phyloP scores from a whole-genome alignment of 805 yeast species.

The Henningerozyma blattae region DNA sequence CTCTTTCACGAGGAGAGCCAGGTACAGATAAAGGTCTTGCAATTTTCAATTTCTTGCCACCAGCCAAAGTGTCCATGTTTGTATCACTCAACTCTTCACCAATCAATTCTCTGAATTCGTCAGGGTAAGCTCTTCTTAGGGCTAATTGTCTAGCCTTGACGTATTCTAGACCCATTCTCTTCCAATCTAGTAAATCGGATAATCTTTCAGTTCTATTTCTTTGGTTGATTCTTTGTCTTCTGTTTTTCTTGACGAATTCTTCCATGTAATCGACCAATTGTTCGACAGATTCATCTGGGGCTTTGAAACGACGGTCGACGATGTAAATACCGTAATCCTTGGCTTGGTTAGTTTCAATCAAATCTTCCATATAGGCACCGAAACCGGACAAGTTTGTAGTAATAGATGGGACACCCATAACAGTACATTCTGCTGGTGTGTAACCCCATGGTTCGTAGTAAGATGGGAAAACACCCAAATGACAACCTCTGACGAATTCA shows the following conservation, averaged over 20 bases:
- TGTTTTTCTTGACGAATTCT: conserved; percentile 75
- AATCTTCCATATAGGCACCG: conserved; percentile 97
- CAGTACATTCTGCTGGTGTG: conserved; percentile 98
- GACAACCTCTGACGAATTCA: conserved; percentile 96
- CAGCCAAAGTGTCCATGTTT: conserved; percentile 22
- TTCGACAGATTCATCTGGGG: conserved; percentile 85
- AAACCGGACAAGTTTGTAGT: conserved; percentile 94
- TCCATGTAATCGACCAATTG: conserved; percentile 85
- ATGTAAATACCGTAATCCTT: conserved; percentile 94
- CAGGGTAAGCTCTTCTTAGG: conserved; percentile 88
- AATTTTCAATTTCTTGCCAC: conserved; percentile 47
- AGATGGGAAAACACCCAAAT: conserved; percentile 95
- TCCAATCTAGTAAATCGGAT: conserved; percentile 91
- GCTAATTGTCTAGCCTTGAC: conserved; percentile 90
- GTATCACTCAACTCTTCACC: conserved; percentile 20
- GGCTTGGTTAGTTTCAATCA: conserved; percentile 69
- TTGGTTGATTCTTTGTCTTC: conserved; percentile 96
- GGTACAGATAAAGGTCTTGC: conserved; percentile 94
- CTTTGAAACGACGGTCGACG: conserved; percentile 86
- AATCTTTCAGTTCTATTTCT: conserved; percentile 93
- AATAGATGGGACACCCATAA: conserved; percentile 97
- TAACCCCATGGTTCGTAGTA: conserved; percentile 99
- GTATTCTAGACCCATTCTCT: conserved; percentile 94
- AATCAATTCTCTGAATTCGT: conserved; percentile 40
- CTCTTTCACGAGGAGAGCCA: conserved; percentile 62